phyloP scores from a whole-genome alignment of 179 eudicot genomes.

The Vitellaria paradoxa region DNA sequence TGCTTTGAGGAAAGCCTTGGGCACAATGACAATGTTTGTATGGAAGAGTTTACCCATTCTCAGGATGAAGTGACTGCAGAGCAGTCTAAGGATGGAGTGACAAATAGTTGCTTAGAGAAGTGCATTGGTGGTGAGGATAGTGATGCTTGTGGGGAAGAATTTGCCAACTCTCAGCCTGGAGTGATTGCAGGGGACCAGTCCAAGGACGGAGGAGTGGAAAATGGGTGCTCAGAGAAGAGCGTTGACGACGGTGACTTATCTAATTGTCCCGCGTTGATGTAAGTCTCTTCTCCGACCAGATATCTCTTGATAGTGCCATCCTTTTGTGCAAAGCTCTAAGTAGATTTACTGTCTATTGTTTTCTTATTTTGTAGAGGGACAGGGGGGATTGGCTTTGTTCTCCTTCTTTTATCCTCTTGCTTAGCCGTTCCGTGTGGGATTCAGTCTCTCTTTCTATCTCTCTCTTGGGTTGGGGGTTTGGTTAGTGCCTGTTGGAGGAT shows the following conservation, averaged over 20 bases:
- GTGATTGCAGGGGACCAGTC: slow-evolving; percentile 12
- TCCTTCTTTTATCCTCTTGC: neutral
- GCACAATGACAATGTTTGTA: slow-evolving; percentile 27
- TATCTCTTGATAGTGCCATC: neutral
- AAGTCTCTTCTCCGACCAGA: slow-evolving; percentile 40
- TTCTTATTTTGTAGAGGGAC: neutral
- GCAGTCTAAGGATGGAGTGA: slow-evolving; percentile 18
- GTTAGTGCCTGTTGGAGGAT: neutral
- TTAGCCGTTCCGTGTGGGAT: neutral
- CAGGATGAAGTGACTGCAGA: slow-evolving; percentile 12
- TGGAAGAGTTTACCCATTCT: slow-evolving; percentile 28
- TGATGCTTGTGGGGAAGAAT: slow-evolving; percentile 34
- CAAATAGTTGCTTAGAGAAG: slow-evolving; percentile 1
- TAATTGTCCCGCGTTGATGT: slow-evolving; percentile 41
- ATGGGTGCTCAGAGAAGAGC: slow-evolving; percentile 34
- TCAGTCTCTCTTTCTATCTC: neutral
- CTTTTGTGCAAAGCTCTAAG: neutral
- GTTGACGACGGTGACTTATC: slow-evolving; percentile 40
- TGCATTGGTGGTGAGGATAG: slow-evolving; percentile 15
- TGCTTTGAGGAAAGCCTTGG: neutral
- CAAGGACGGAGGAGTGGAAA: slow-evolving; percentile 14
- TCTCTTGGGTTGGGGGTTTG: neutral
- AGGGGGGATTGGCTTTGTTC: neutral
- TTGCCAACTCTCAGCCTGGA: slow-evolving; percentile 4
- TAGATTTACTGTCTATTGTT: neutral